Base-by-base conservation (phyloP, 2,329 filamentous ascomycete genomes). In the Phyllosticta citriasiana region DNA sequence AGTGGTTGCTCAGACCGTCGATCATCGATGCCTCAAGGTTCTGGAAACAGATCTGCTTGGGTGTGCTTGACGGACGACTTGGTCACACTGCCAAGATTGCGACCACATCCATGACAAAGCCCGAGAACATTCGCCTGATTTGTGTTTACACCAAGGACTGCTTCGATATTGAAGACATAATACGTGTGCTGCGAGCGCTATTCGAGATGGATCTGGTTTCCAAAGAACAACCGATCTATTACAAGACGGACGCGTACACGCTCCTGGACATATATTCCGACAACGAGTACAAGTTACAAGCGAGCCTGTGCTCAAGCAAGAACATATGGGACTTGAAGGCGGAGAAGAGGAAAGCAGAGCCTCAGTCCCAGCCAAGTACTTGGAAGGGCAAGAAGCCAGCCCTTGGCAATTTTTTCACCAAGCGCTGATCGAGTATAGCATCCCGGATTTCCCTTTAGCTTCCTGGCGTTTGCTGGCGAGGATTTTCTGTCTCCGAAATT, bases 91-190 rank as follows among this genome's bases (percentile, higher is more conserved):
- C 89, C 9, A 95, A 94, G 73, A 87, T 92, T 12, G 84, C 86
- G 0, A 84, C 88, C 1, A 76, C 78, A 55, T 57, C 30, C 24
- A 5, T 30, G 2, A 19, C 19, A 71, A 80, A 9, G 65, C 72
- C 64, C 5, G 72, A 72, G 0, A 73, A n/a, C 69, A 74, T 5
- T 22, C 79, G 84, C 22, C 73, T 94, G 52, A 84, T 95, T 26
- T 92, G 88, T 65, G 78, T 95, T 7, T 95, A 95, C 72, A 95
- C 89, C 4, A 76, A 78, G 52, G 84, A 96, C 71, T 94, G 91
- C 69, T 77, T 77, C 27, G 85, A 95, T 69, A 79, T 76, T 57
- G 76, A 79, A 3, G 89, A 95, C 69, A 82, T 95, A 5, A 79
- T 78, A 27, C 80, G 88, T 53, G 88, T 95, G 3, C 75, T 93